These are phyloP conservation scores for Anisogramma anomala DNA, from an alignment of 2,329 filamentous ascomycete genomes.

Conservation along the genomic window DNA sequence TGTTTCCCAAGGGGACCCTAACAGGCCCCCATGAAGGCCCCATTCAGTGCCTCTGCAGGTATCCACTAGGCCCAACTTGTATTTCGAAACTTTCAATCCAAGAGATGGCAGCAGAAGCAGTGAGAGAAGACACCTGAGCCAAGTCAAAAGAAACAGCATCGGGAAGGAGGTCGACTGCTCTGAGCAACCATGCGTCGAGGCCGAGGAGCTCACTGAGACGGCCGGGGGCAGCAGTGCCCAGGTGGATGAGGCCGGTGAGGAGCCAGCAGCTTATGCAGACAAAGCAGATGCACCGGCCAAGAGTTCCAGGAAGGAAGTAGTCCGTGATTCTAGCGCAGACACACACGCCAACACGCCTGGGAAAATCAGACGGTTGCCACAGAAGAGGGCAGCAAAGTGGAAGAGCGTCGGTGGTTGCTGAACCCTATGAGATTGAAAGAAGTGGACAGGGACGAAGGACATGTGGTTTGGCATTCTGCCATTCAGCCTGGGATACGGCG, in stretches of 20 bases:
- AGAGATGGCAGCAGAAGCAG: no score
- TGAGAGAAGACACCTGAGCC: no score
- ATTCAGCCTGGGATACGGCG: no score
- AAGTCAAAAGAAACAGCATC: no score
- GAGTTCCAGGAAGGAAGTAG: constrained; percentile 2
- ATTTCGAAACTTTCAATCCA: no score
- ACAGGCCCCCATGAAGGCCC: no score
- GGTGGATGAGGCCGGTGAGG: background rate
- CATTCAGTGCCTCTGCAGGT: no score
- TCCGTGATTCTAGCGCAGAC: constrained; percentile 10
- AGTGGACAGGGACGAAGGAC: no score
- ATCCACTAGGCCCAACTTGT: no score
- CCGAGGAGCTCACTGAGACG: background rate
- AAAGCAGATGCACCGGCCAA: background rate
- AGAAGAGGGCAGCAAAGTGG: constrained; percentile 6
- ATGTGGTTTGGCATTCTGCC: no score
- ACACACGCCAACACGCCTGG: constrained; percentile 11
- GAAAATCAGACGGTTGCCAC: constrained; percentile 12
- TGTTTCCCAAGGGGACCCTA: no score
- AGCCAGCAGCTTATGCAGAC: background rate
- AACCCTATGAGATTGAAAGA: no score
- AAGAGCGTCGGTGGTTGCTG: constrained; percentile 3
- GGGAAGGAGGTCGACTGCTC: constrained; percentile 8
- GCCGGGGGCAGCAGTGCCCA: background rate
- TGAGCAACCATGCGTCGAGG: constrained; percentile 8